phyloP scores from a whole-genome alignment of 352 stramenopile genomes.

The Phytophthora chlamydospora region DNA sequence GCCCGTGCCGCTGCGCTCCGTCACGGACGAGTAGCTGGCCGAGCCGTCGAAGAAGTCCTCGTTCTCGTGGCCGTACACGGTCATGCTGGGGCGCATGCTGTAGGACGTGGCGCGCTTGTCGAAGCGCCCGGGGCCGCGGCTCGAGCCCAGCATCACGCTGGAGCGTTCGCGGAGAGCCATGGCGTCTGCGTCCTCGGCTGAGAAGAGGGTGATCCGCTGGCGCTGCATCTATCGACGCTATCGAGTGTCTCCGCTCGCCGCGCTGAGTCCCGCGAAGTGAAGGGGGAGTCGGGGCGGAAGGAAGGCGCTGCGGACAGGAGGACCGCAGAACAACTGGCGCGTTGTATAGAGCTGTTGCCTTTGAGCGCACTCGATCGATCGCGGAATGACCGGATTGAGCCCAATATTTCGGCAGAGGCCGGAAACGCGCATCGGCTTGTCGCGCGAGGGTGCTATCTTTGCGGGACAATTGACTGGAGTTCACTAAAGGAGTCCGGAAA shows the following conservation, averaged over 20 bases:
- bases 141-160: constrained; percentile 31
- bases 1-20: constrained; percentile 48
- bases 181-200: constrained; percentile 68
- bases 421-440: constrained; percentile 14
- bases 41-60: constrained; percentile 68
- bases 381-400: constrained; percentile 33
- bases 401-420: constrained; percentile 28
- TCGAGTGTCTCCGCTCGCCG: too few species aligned
- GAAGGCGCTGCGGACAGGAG: not conserved
- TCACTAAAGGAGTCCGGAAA: not conserved
- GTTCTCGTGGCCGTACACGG: constrained; percentile 60
- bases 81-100: constrained; percentile 67
- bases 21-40: constrained; percentile 51
- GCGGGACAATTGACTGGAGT: not conserved
- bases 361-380: constrained; percentile 27
- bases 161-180: constrained; percentile 74
- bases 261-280: not conserved
- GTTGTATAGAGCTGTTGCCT: constrained; percentile 26
- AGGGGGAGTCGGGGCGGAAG: too few species aligned
- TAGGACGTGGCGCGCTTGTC: constrained; percentile 53
- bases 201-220: constrained; percentile 77
- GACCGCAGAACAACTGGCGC: constrained; percentile 18
- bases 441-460: constrained; percentile 26
- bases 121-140: constrained; percentile 34
- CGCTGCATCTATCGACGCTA: constrained; percentile 38